Conservation (phyloP, 108 stramenopile genomes). For the Stephanodiscus minutulus region DNA sequence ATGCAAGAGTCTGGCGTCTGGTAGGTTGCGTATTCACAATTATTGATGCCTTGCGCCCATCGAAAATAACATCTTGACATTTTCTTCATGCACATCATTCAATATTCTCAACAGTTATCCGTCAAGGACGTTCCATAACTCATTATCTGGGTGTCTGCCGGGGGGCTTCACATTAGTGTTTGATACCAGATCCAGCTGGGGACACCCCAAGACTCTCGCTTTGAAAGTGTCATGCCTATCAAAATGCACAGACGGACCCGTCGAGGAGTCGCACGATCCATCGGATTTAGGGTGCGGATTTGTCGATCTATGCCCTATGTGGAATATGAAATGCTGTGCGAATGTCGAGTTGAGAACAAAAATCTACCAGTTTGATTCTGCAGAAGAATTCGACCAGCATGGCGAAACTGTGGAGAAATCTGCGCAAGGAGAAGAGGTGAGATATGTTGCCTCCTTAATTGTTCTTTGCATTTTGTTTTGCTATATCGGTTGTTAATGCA, state of each 20-base stretch:
- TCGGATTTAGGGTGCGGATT: constrained; percentile 66
- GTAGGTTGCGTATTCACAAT: constrained; percentile 8
- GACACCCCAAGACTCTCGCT: constrained; percentile 74
- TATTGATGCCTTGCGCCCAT: not conserved
- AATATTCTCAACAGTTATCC: constrained; percentile 20
- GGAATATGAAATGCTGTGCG: constrained; percentile 36
- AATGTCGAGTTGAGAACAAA: constrained; percentile 16
- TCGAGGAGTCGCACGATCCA: constrained; percentile 19
- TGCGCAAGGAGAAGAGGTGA: constrained; percentile 23
- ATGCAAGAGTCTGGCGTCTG: constrained; percentile 62
- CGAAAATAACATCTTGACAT: not conserved
- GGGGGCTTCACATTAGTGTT: constrained; percentile 57
- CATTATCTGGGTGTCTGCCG: constrained; percentile 43
- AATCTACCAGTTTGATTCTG: constrained; percentile 33
- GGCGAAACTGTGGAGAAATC: constrained; percentile 44
- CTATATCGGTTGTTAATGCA: not conserved
- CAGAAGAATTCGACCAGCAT: constrained; percentile 70
- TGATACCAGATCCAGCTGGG: constrained; percentile 77
- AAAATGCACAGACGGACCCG: constrained; percentile 17
- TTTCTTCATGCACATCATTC: not conserved
- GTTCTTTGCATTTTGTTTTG: not conserved
- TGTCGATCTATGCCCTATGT: constrained; percentile 64
- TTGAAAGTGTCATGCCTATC: constrained; percentile 51
- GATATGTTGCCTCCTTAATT: not conserved
- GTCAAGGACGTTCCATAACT: constrained; percentile 10